Percentiles rank a stretch among this genome's conserved stretches.
phyloP scores from a whole-genome alignment of 2,329 filamentous ascomycete genomes.

The Tolypocladium tundrense region DNA sequence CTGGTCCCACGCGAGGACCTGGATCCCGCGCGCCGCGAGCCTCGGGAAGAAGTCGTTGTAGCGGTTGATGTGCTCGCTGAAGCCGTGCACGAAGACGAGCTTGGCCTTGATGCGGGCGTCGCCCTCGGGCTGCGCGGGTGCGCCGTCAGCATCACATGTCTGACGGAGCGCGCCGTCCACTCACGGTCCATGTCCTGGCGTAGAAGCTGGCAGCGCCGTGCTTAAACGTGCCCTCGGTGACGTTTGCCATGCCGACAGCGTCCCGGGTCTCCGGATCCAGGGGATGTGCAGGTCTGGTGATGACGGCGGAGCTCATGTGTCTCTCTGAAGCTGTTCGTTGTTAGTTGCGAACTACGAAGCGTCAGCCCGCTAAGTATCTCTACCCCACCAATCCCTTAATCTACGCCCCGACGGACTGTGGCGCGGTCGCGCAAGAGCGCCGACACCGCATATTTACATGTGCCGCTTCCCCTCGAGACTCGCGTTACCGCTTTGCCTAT shows the following conservation, averaged over 20 bases:
- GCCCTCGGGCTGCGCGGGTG: constrained; percentile 37
- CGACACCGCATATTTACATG: no score
- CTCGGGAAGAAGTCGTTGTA: constrained; percentile 66
- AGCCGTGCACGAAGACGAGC: constrained; percentile 78
- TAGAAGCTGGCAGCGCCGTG: constrained; percentile 36
- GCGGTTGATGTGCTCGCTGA: constrained; percentile 72
- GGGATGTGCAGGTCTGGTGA: not conserved
- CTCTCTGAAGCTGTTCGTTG: no score
- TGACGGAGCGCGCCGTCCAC: constrained; percentile 12
- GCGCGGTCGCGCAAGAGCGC: no score
- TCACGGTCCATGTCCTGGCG: constrained; percentile 49
- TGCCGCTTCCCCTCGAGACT: no score
- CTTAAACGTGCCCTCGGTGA: constrained; percentile 40
- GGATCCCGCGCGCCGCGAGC: constrained; percentile 62
- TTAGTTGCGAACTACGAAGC: no score
- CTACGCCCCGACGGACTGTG: no score
- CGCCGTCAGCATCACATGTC: not conserved
- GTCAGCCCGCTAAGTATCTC: no score
- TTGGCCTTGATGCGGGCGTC: constrained; percentile 48
- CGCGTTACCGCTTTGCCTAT: no score
- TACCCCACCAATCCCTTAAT: no score
- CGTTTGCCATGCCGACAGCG: constrained; percentile 21
- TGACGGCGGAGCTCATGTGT: not conserved
- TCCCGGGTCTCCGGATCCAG: not conserved
- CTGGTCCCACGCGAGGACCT: constrained; percentile 73